phyloP scores from a whole-genome alignment of 1,284 basidiomycete genomes.

The Puccinia polysora region DNA sequence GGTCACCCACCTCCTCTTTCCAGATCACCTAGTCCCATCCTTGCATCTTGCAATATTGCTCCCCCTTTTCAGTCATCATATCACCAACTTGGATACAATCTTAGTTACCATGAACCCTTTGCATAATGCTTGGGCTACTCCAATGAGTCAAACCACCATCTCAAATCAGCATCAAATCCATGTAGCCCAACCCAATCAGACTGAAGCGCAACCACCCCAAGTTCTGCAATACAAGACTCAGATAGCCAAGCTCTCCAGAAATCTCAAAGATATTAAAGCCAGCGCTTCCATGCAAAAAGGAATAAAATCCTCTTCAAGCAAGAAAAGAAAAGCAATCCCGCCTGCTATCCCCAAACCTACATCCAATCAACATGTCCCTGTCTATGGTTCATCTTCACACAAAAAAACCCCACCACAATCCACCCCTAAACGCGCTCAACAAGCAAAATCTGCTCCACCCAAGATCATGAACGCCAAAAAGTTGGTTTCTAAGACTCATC shows the following conservation, averaged over 20 bases:
- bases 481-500: background rate
- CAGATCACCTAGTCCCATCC: background rate
- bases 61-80: background rate
- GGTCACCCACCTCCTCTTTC: background rate
- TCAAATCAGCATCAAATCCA: background rate
- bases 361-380: background rate
- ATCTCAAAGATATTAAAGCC: slow-evolving; percentile 6
- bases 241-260: background rate
- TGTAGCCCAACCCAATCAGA: background rate
- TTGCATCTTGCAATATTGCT: background rate
- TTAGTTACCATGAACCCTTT: slow-evolving; percentile 12
- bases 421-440: background rate
- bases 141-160: background rate
- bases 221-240: background rate
- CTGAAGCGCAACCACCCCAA: background rate
- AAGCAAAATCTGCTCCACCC: slow-evolving; percentile 11
- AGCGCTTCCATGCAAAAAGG: background rate
- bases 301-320: background rate
- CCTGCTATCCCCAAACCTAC: background rate
- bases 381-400: background rate
- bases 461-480: background rate
- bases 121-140: slow-evolving; percentile 1
- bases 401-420: background rate
- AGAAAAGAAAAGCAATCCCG: background rate
- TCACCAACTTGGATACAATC: too few relatives aligned